phyloP scores from a whole-genome alignment of 164 flowering plant genomes.

The Aristolochia contorta region DNA sequence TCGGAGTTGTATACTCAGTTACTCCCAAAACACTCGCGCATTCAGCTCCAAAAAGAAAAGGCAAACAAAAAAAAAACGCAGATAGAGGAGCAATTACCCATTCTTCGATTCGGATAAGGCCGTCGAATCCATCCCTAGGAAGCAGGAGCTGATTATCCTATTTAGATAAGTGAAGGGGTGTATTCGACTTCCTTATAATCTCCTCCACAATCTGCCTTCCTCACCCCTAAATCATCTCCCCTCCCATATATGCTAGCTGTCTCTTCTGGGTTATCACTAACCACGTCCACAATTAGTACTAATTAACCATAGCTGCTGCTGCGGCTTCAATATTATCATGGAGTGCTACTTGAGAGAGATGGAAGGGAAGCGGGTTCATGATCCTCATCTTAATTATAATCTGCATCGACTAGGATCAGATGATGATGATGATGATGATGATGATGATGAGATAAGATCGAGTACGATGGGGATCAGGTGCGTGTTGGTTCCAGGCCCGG shows the following conservation, averaged over 20 bases:
- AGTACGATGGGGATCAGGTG: slow-evolving; percentile 3
- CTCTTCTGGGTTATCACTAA: no score
- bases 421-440: no score
- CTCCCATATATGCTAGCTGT: no score
- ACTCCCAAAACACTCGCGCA: no score
- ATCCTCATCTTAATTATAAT: no score
- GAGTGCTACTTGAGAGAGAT: slow-evolving; percentile 40
- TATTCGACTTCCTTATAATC: not conserved
- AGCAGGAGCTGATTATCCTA: slow-evolving; percentile 13
- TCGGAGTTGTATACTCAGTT: not conserved
- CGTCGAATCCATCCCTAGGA: slow-evolving; percentile 27
- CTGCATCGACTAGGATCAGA: no score
- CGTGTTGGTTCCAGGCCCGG: slow-evolving; percentile 37
- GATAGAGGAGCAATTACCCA: not conserved
- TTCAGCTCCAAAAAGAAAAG: no score
- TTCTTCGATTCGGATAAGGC: slow-evolving; percentile 31
- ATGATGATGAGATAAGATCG: no score
- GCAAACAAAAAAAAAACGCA: not conserved
- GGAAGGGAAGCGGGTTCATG: slow-evolving; percentile 40
- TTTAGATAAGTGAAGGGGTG: slow-evolving; percentile 5
- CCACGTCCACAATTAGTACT: no score
- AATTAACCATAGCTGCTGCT: no score
- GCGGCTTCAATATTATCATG: slow-evolving; percentile 17
- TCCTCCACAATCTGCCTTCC: not conserved
- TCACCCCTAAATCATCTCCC: not conserved